A percentile compares a stretch with the other conserved stretches of the same genome.
Conservation (phyloP, 2,329 filamentous ascomycete species). For the Fusarium caatingaense region DNA sequence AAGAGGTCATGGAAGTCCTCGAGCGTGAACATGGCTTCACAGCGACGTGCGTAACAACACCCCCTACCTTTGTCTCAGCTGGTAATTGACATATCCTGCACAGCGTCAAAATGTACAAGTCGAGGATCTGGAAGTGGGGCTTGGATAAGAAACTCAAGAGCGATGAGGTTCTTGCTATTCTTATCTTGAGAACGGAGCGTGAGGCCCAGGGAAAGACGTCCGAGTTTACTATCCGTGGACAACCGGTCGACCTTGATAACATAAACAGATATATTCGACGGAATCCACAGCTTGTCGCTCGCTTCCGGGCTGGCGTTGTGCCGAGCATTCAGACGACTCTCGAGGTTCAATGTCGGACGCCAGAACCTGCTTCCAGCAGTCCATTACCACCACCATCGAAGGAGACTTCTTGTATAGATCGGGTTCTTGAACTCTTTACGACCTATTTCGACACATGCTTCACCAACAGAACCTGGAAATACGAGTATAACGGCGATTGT, state of each 20-base stretch:
- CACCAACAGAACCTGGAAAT: constrained; percentile 44
- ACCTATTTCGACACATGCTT: constrained; percentile 49
- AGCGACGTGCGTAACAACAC: constrained; percentile 51
- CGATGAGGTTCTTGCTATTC: constrained; percentile 55
- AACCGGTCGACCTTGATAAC: constrained; percentile 54
- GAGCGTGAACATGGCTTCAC: constrained; percentile 52
- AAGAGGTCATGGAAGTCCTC: constrained; percentile 56
- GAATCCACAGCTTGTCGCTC: constrained; percentile 52
- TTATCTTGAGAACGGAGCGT: constrained; percentile 53
- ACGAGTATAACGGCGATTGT: constrained; percentile 49
- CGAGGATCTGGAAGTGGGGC: constrained; percentile 56
- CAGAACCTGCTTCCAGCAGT: constrained; percentile 39
- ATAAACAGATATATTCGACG: constrained; percentile 56
- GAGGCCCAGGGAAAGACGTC: constrained; percentile 50
- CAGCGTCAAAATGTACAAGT: constrained; percentile 59
- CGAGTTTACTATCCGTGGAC: constrained; percentile 54
- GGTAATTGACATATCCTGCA: neutral
- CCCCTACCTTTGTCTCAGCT: neutral
- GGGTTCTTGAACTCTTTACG: constrained; percentile 45
- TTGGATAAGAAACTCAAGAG: constrained; percentile 57
- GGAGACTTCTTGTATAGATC: constrained; percentile 44
- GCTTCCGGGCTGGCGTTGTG: constrained; percentile 47
- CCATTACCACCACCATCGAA: constrained; percentile 38
- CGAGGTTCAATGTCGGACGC: constrained; percentile 51
- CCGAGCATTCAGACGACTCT: constrained; percentile 48